Evolutionary conservation across 2,329 filamentous ascomycete species (phyloP), one percentile per base, ranked within the genome.

Genomic region (Fusarium anguioides): DNA sequence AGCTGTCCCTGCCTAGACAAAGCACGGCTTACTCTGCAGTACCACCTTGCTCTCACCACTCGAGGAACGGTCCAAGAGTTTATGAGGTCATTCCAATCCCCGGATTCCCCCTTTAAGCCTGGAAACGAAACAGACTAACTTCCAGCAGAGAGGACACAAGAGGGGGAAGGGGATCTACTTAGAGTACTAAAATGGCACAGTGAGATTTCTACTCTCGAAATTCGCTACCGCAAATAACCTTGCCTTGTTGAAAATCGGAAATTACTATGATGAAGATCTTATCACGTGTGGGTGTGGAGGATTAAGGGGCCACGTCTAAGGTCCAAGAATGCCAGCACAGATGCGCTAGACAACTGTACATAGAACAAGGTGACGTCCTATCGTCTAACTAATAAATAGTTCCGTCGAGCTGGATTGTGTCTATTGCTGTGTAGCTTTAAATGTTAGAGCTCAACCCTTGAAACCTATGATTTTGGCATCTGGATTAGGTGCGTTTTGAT

Each of bases 251-350:
- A 44, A 68, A 72, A 72, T 72, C 69, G 48, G 55, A 68, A 72
- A 72, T 72, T 72, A 50, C 50, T 63, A 36, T 63, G 63, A 58
- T 71, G 71, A 71, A 71, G 71, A 73, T 73, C 71, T 49, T 56
- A 64, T 73, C 71, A 73, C 69, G 68, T 73, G 69, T 64, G 31
- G 51, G 31, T 60, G 71, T 69, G 68, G 70, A 70, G 56, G 55
- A 57, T 46, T 45, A 57, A 52, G 69, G 68, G 61, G 44, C 41
- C 37, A 45, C 46, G 35, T 57, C 42, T 45, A 66, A 52, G 47
- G 35, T 57, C 42, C 48, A 64, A 52, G 53, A 49, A 57, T 53
- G 59, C 42, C 52, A 49, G 42, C 51, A 46, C 51, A 48, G 36
- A 48, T 45, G 33, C 39, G 54, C 37, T 50, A 56, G 45, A 51